Evolutionary conservation across 768 basidiomycete genomes (phyloP).

Genomic region (Hysterangium stoloniferum): DNA sequence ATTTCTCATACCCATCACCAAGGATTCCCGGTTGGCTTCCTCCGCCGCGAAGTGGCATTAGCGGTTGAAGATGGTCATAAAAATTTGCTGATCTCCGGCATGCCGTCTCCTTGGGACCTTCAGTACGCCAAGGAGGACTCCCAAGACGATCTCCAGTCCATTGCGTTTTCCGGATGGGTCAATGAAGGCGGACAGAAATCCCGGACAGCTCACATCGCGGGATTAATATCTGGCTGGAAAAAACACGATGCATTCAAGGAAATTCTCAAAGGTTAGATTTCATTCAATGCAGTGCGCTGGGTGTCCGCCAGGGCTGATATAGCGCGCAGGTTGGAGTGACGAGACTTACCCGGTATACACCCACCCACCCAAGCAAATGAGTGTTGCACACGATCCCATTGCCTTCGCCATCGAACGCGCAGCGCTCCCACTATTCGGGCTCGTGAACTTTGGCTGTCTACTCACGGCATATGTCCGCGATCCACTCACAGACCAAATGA

Average conservation of each 20-base stretch:
- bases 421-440: constrained; percentile 37
- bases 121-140: no score
- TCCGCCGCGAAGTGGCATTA: not conserved
- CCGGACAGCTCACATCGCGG: constrained; percentile 27
- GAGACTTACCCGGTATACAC: constrained; percentile 29
- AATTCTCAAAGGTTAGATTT: constrained; percentile 23
- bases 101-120: not conserved
- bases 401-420: constrained; percentile 37
- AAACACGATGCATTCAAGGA: constrained; percentile 22
- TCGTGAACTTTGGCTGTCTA: constrained; percentile 37
- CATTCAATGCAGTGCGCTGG: not conserved
- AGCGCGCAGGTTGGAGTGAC: constrained; percentile 29
- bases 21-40: not conserved
- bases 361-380: constrained; percentile 13
- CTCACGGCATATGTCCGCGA: constrained; percentile 34
- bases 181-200: constrained; percentile 27
- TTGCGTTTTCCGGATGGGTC: constrained; percentile 29
- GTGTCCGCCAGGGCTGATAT: no score
- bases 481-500: constrained; percentile 20
- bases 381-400: constrained; percentile 4
- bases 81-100: not conserved
- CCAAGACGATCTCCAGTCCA: constrained; percentile 11
- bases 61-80: not conserved
- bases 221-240: constrained; percentile 26
- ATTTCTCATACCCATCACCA: not conserved